phyloP scores from a whole-genome alignment of 2,329 filamentous ascomycete species.

The Talaromyces piceae region DNA sequence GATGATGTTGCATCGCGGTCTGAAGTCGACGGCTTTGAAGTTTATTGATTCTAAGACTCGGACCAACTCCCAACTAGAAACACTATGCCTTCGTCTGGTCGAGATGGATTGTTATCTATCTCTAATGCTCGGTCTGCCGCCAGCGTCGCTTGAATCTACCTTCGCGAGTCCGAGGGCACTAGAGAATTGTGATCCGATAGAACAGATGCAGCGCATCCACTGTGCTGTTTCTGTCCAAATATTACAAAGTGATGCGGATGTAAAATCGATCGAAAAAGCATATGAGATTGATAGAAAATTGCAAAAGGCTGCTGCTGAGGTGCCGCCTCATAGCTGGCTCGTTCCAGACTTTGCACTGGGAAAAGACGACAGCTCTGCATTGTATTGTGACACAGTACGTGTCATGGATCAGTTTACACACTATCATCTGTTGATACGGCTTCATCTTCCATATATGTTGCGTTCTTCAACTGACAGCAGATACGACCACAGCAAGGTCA shows the following conservation, averaged over 20 bases:
- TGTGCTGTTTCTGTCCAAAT: constrained; percentile 40
- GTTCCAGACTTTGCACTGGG: constrained; percentile 16
- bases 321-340: constrained; percentile 46
- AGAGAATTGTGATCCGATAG: constrained; percentile 29
- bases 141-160: constrained; percentile 20
- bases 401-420: constrained; percentile 46
- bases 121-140: constrained; percentile 37
- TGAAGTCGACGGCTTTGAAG: constrained; percentile 27
- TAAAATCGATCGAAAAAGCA: constrained; percentile 32
- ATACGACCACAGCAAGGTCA: constrained; percentile 44
- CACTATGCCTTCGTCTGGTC: constrained; percentile 34
- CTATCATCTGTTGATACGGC: constrained; percentile 44
- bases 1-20: constrained; percentile 33
- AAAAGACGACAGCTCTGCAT: constrained; percentile 13
- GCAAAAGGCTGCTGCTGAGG: constrained; percentile 33
- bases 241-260: constrained; percentile 38
- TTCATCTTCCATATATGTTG: constrained; percentile 52
- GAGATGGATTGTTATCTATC: constrained; percentile 34
- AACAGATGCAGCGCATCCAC: constrained; percentile 43
- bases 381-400: constrained; percentile 26
- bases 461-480: constrained; percentile 24
- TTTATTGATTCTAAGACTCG: constrained; percentile 23
- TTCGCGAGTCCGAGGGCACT: constrained; percentile 27
- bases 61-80: constrained; percentile 18
- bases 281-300: constrained; percentile 43